Base-by-base conservation (phyloP, 345 rosid genomes). In the Nasturtium officinale region DNA sequence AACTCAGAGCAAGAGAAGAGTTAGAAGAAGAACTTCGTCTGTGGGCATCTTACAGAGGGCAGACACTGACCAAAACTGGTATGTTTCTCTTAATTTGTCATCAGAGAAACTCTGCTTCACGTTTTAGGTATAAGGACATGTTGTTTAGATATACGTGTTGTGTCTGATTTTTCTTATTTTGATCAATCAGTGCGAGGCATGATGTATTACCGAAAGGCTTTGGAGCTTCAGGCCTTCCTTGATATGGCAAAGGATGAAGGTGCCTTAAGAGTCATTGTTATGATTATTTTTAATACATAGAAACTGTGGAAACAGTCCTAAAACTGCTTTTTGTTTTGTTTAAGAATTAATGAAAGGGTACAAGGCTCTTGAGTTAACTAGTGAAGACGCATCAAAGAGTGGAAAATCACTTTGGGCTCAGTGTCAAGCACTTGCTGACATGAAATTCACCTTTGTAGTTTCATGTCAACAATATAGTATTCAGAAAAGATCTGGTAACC, bases 11-110 rank as follows among this genome's bases (percentile, higher is more conserved):
- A 60, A 65, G 11, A 5, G 81, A 82, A 56, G 82, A 79, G 10
- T 58, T 80, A 18, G 84, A 83, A 77, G 87, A 86, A 74, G 82
- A 82, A 53, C 88, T 88, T 82, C 89, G 96, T 64, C 77, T 82
- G 5, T 90, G 96, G 96, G 96, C 90, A 71, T 87, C 93, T 54
- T 87, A 87, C 48, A 80, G 93, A 77, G 96, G 93, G 67, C 96
- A 90, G 74, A 90, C 96, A 51, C 75, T 90, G 77, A 86, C 93
- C 43, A 87, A 81, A 86, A 86, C 96, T 65, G 96, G 96, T 87
- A 84, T 43, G 26, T 64, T 5, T 29, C 32, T 29, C 32, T 29
- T 5, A 29, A 29, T 29, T 38, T 82, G 75, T 73, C 84, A 35
- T 60, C 67, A 15, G 63, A 85, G 56, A 77, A 79, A 73, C 82